phyloP scores from a whole-genome alignment of 2,329 filamentous ascomycete genomes.

The Monascus ruber region DNA sequence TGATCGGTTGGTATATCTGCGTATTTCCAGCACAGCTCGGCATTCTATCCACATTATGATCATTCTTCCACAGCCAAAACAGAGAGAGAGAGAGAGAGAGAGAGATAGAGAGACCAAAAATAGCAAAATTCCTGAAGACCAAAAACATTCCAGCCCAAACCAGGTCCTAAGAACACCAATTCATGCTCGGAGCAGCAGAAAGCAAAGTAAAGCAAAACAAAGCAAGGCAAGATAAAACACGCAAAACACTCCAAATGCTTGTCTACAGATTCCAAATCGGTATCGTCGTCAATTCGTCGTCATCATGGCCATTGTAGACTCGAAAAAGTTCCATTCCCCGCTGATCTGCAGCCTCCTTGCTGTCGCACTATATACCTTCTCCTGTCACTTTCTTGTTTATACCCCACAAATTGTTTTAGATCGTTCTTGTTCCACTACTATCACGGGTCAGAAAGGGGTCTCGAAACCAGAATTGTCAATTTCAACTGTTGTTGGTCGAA shows the following conservation, averaged over 20 bases:
- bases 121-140: conserved; percentile 26
- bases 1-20: too few relatives aligned
- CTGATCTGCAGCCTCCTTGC: too few relatives aligned
- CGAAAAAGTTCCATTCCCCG: too few relatives aligned
- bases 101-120: background rate
- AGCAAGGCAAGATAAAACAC: background rate
- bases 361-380: too few relatives aligned
- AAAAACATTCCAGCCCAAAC: background rate
- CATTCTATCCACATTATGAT: too few relatives aligned
- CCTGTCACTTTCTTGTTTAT: too few relatives aligned
- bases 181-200: background rate
- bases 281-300: background rate
- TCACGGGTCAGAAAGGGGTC: too few relatives aligned
- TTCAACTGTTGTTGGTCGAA: too few relatives aligned
- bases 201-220: background rate
- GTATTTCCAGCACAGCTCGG: too few relatives aligned
- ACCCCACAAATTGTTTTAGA: too few relatives aligned
- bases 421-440: too few relatives aligned
- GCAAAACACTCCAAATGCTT: background rate
- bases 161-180: background rate
- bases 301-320: background rate
- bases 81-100: conserved; percentile 17
- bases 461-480: background rate
- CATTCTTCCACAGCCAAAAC: conserved; percentile 5
- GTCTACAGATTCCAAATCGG: background rate